A percentile compares a stretch with the other conserved stretches of the same genome.
phyloP scores from a whole-genome alignment of 495 filamentous ascomycete species.

The Hypoxylon rickii region DNA sequence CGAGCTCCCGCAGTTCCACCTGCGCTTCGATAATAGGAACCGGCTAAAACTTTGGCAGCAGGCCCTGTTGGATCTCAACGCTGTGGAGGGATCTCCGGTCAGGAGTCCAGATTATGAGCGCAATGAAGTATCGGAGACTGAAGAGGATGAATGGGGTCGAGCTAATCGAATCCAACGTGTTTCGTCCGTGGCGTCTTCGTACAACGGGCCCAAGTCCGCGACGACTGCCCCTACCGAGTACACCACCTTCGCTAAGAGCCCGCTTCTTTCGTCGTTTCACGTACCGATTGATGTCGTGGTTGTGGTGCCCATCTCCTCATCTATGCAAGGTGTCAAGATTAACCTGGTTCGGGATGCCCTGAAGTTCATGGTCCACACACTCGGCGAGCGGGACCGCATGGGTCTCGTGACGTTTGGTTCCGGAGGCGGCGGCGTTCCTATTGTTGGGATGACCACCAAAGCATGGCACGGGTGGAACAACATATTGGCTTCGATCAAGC shows the following conservation, averaged over 20 bases:
- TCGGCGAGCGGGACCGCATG: conserved; percentile 96
- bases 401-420: conserved; percentile 97
- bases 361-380: conserved; percentile 86
- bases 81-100: conserved; percentile 61
- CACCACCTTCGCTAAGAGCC: conserved; percentile 63
- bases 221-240: conserved; percentile 84
- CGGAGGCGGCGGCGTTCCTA: conserved; percentile 86
- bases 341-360: conserved; percentile 91
- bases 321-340: conserved; percentile 99
- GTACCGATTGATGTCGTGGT: conserved; percentile 96
- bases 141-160: conserved; percentile 89
- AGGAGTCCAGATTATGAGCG: conserved; percentile 67
- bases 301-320: conserved; percentile 96
- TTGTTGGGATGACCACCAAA: conserved; percentile 98
- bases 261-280: conserved; percentile 70
- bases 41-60: conserved; percentile 93
- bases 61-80: conserved; percentile 82
- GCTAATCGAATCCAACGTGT: conserved; percentile 74
- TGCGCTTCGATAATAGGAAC: conserved; percentile 82
- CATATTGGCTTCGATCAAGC: conserved; percentile 84
- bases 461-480: conserved; percentile 90
- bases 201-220: conserved; percentile 78
- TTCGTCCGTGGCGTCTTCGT: conserved; percentile 81
- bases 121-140: conserved; percentile 75
- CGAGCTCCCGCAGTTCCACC: conserved; percentile 95